A percentile compares a stretch with the other conserved stretches of the same genome.
Conservation (phyloP, 345 rosid genomes). For the Eucalyptus pauciflora region DNA sequence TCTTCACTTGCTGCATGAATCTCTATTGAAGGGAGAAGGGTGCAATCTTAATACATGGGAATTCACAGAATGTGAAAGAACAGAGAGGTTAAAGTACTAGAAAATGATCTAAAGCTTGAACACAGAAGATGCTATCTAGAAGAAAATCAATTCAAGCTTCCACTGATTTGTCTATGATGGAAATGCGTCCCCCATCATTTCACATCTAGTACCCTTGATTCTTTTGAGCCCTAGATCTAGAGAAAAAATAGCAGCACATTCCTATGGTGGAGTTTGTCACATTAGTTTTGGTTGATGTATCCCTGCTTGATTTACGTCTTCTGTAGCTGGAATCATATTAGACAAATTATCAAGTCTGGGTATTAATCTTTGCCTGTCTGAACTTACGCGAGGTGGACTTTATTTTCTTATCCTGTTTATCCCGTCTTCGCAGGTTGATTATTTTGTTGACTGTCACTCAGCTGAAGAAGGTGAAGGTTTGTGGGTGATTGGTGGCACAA, state of each 20-base stretch:
- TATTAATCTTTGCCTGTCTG: background rate
- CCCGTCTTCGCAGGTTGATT: constrained; percentile 55
- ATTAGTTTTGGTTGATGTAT: background rate
- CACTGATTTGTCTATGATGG: background rate
- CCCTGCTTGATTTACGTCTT: background rate
- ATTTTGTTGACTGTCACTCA: constrained; percentile 78
- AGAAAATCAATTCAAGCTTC: background rate
- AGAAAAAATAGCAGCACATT: background rate
- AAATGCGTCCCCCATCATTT: background rate
- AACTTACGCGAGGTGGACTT: background rate
- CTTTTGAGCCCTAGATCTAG: background rate
- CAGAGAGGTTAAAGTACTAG: background rate
- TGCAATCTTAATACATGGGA: background rate
- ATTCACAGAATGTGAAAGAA: background rate
- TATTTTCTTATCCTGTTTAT: background rate
- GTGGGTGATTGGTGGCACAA: constrained; percentile 92
- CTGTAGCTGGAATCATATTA: background rate
- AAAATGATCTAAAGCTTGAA: background rate
- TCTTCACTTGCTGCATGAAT: background rate
- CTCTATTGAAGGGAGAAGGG: background rate
- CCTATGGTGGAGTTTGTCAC: background rate
- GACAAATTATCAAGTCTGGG: background rate
- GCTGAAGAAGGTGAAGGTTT: constrained; percentile 46
- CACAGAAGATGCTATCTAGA: background rate
- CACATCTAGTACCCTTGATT: background rate